These are phyloP conservation scores for Trypanosoma boissoni DNA, from an alignment of 208 protist species.

Conservation along the genomic window DNA sequence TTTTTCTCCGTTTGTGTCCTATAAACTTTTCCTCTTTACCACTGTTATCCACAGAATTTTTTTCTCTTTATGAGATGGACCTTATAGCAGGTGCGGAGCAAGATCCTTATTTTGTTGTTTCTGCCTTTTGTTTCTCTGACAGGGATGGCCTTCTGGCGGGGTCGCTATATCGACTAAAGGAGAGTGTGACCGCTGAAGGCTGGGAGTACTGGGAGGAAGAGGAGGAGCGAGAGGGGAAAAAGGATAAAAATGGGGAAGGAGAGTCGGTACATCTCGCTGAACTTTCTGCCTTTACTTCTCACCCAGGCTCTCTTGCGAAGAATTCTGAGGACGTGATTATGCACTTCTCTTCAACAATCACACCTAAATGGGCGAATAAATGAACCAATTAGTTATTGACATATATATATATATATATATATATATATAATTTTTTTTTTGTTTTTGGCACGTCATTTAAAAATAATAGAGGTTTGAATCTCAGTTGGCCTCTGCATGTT, in stretches of 20 bases:
- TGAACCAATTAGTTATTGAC: background rate
- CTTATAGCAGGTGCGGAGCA: slow-evolving; percentile 4
- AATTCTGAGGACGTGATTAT: background rate
- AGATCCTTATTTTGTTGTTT: slow-evolving; percentile 16
- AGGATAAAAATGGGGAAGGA: background rate
- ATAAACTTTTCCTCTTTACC: slow-evolving; percentile 19
- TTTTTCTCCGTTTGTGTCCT: slow-evolving; percentile 22
- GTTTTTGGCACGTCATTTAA: slow-evolving; percentile 10
- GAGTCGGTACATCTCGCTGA: slow-evolving; percentile 18
- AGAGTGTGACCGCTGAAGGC: slow-evolving; percentile 45
- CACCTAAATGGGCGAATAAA: slow-evolving; percentile 7
- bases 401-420: slow-evolving; percentile 12
- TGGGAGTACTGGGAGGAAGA: slow-evolving; percentile 47
- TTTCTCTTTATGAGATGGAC: slow-evolving; percentile 32
- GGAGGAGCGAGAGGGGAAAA: slow-evolving; percentile 5
- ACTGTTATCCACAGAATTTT: slow-evolving; percentile 51
- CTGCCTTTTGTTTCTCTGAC: slow-evolving; percentile 21
- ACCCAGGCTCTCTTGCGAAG: background rate
- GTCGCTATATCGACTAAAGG: slow-evolving; percentile 36
- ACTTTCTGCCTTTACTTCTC: slow-evolving; percentile 5
- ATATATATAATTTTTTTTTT: slow-evolving; percentile 8
- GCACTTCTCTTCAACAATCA: slow-evolving; percentile 8
- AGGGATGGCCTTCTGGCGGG: slow-evolving; percentile 26
- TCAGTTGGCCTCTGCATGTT: background rate
- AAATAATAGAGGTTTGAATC: too few relatives aligned